phyloP scores from a whole-genome alignment of 2,329 filamentous ascomycete genomes.

The Neofusicoccum parvum region DNA sequence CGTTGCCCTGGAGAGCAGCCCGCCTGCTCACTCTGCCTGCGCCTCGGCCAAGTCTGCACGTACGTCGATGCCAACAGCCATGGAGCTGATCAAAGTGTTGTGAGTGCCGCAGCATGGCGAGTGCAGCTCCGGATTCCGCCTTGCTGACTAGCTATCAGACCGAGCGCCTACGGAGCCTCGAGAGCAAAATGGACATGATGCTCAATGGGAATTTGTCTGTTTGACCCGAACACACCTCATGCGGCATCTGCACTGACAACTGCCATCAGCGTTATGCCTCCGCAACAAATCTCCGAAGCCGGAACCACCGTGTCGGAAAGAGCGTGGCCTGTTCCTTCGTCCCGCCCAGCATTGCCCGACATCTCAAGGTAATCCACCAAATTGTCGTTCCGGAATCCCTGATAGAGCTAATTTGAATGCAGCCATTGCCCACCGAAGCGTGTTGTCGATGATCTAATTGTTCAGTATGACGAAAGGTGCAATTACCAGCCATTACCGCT shows the following conservation, averaged over 20 bases:
- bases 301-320: not conserved
- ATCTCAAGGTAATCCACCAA: not conserved
- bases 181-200: conserved; percentile 15
- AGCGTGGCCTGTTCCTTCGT: not conserved
- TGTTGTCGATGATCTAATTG: not conserved
- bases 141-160: not conserved
- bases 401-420: not conserved
- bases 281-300: not conserved
- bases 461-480: not conserved
- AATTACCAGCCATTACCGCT: conserved; percentile 6
- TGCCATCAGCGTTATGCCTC: not conserved
- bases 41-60: conserved; percentile 49
- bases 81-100: not conserved
- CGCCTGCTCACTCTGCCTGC: conserved; percentile 51
- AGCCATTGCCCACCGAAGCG: not conserved
- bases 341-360: not conserved
- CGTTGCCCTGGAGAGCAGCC: conserved; percentile 56
- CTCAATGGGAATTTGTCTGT: not conserved
- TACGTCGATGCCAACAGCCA: not conserved
- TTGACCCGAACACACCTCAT: too few species aligned
- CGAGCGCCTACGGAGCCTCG: conserved; percentile 6
- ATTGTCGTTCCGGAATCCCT: too few species aligned
- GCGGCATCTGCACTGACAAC: not conserved
- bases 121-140: not conserved
- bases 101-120: not conserved